Base-by-base conservation (phyloP, 2,329 filamentous ascomycete species). In the Apiospora arundinis region DNA sequence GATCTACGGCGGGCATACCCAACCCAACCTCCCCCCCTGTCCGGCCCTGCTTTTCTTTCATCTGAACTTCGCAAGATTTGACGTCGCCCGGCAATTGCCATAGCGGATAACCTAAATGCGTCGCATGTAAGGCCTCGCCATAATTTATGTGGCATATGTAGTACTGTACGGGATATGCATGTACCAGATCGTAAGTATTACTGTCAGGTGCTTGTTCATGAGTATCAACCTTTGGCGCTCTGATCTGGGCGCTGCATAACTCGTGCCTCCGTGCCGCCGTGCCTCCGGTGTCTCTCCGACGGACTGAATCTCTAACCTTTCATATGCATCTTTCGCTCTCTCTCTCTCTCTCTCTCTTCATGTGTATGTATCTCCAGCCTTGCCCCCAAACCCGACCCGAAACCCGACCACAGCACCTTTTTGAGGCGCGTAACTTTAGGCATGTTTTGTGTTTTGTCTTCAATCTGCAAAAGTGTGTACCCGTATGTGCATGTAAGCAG, bases 41-140 rank as follows among this genome's bases (percentile, higher is more conserved):
- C 16, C 28, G 32, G 52, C 52, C 52, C 52, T 60, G 52, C 52
- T 60, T 60, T 63, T 63, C 21, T 37, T 63, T 63, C 56, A 18
- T 63, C 56, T 18, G 56, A 63, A 40, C 56, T 63, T 63, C 56
- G 9, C n/a, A n/a, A 28, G 23, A 52, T 52, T 63, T 40, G 56
- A 63, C 56, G 56, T 40, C 32, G 32, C 28, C 32, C 56, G 56
- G 56, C 56, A 63, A 63, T 32, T 63, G 56, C 56, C 56, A 63
- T 63, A 63, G 21, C 56, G 32, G 28, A 4, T 40, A 63, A 52
- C 48, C 23, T 52, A 28, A 16, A 16, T 7, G 52, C 25, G 32
- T 16, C 12, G 23, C 7, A 28, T n/a, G n/a, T n/a, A n/a, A 16
- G 42, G 42, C 12, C 42, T 45, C 42, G 16, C 12, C 14, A 4